Evolutionary conservation across 2,329 filamentous ascomycete species (phyloP).

Genomic region (Beauveria caledonica): DNA sequence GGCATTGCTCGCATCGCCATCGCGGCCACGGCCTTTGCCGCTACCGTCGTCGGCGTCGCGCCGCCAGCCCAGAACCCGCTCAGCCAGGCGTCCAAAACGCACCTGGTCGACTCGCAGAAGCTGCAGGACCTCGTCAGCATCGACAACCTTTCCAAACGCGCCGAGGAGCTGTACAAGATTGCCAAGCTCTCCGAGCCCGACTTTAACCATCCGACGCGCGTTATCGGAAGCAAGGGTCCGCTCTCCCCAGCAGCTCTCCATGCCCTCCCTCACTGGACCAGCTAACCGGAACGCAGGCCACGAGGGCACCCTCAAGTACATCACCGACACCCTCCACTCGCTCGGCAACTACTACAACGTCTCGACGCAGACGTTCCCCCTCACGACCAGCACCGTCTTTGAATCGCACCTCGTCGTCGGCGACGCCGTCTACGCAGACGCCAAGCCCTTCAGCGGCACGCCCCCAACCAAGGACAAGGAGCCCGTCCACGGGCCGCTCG

Average conservation of each 20-base stretch:
- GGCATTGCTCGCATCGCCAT: background rate
- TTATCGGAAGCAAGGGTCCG: conserved; percentile 58
- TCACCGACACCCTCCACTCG: conserved; percentile 44
- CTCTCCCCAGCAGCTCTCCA: conserved; percentile 4
- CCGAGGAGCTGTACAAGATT: conserved; percentile 53
- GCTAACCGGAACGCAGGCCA: conserved; percentile 40
- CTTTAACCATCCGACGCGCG: conserved; percentile 60
- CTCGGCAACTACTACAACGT: conserved; percentile 54
- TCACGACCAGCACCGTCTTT: conserved; percentile 51
- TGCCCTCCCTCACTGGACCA: background rate
- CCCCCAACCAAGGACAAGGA: conserved; percentile 54
- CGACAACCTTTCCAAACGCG: conserved; percentile 48
- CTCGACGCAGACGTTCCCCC: conserved; percentile 56
- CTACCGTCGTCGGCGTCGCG: background rate
- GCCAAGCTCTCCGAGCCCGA: conserved; percentile 51
- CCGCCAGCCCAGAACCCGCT: background rate
- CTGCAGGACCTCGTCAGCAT: conserved; percentile 49
- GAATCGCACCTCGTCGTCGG: conserved; percentile 52
- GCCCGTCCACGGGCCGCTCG: conserved; percentile 50
- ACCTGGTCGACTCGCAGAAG: conserved; percentile 43
- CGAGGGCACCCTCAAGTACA: conserved; percentile 54
- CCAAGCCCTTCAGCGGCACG: conserved; percentile 54
- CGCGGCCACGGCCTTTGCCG: background rate
- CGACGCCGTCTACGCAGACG: conserved; percentile 39
- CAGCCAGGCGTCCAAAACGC: conserved; percentile 19